These are phyloP conservation scores for Psilocybe cyanescens DNA, from an alignment of 768 basidiomycete genomes.

Conservation along the genomic window DNA sequence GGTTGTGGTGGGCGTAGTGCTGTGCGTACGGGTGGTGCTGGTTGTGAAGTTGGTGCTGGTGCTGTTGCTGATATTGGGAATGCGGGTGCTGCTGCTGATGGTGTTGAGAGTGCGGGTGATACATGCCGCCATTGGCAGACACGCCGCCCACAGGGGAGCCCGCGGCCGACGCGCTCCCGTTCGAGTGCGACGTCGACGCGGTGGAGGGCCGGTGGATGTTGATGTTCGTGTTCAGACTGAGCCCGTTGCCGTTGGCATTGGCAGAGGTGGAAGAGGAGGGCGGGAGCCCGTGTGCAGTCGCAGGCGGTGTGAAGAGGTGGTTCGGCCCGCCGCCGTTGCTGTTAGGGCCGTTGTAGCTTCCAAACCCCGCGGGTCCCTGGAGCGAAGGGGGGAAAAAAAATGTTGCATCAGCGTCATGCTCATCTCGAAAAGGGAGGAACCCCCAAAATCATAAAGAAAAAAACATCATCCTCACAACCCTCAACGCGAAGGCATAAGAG, in stretches of 20 bases:
- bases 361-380: conserved; percentile 1
- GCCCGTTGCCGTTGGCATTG: neutral
- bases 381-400: neutral
- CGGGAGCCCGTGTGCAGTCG: conserved; percentile 39
- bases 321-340: conserved; percentile 18
- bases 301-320: conserved; percentile 44
- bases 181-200: neutral
- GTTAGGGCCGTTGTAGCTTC: conserved; percentile 18
- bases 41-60: too few species aligned
- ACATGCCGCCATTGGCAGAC: too few species aligned
- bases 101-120: neutral
- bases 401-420: neutral
- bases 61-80: neutral
- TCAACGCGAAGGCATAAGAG: neutral
- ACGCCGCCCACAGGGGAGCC: conserved; percentile 6
- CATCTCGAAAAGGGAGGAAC: too few species aligned
- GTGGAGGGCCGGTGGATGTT: conserved; percentile 2
- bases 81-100: neutral
- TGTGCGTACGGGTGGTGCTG: neutral
- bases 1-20: neutral
- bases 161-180: neutral
- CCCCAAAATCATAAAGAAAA: too few species aligned
- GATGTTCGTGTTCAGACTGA: neutral
- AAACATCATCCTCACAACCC: neutral
- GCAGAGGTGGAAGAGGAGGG: neutral